A percentile compares a stretch with the other conserved stretches of the same genome.
Conservation (phyloP, 2,329 filamentous ascomycete genomes). For the Septoria petroselini region DNA sequence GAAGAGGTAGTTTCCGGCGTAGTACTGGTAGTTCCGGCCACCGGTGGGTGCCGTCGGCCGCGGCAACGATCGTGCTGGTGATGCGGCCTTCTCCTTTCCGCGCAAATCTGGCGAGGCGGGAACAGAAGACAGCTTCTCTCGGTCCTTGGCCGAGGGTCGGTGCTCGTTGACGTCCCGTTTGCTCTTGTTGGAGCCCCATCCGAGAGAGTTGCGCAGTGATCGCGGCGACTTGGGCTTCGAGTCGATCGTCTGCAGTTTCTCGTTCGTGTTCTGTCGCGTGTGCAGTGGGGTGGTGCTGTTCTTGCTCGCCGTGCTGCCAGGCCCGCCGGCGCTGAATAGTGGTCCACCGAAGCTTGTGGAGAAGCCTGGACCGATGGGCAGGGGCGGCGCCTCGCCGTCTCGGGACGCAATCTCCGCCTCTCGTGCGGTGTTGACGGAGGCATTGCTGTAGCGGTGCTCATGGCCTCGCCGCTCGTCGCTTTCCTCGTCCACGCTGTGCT, state of each 20-base stretch:
- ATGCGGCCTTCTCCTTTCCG: slow-evolving; percentile 20
- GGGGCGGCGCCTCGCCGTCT: slow-evolving; percentile 47
- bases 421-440: slow-evolving; percentile 50
- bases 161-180: slow-evolving; percentile 20
- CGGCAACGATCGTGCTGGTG: not conserved
- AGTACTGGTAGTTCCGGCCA: slow-evolving; percentile 82
- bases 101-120: slow-evolving; percentile 62
- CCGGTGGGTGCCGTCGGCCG: not conserved
- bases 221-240: slow-evolving; percentile 32
- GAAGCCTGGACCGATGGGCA: slow-evolving; percentile 71
- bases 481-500: slow-evolving; percentile 22
- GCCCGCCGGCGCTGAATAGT: slow-evolving; percentile 9
- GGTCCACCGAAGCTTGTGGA: slow-evolving; percentile 39
- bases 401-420: slow-evolving; percentile 34
- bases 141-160: slow-evolving; percentile 36
- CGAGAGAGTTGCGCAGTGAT: slow-evolving; percentile 32
- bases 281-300: slow-evolving; percentile 79
- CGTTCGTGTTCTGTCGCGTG: slow-evolving; percentile 2
- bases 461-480: slow-evolving; percentile 23
- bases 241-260: slow-evolving; percentile 14
- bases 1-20: slow-evolving; percentile 89
- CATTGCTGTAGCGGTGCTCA: slow-evolving; percentile 55
- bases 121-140: slow-evolving; percentile 69
- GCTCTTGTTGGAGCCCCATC: slow-evolving; percentile 28
- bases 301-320: slow-evolving; percentile 60